Base-by-base conservation (phyloP, 345 rosid species). In the Populus ilicifolia region DNA sequence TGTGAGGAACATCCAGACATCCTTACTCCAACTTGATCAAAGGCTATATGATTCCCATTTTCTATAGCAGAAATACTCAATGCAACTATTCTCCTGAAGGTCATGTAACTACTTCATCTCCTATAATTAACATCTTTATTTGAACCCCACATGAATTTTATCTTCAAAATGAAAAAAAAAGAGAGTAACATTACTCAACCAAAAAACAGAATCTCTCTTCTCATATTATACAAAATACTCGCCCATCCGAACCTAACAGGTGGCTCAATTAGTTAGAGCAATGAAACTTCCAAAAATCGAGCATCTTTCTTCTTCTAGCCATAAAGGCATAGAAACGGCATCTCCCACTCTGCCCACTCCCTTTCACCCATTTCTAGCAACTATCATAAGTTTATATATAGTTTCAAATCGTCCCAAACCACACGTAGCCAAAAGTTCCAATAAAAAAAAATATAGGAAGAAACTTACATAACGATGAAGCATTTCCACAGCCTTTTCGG, bases 401-500 rank as follows among this genome's bases (percentile, higher is more conserved):
- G 63, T 73, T 23, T 27, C 25, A 17, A 12, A n/a, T 23, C 29
- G 29, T 23, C 9, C 64, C 64, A 9, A 23, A 23, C 11, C 64
- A 59, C 29, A 56, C 41, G 56, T 8, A 43, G 33, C 4, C 23
- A 36, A 43, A 46, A 39, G 59, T 33, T 30, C 21, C 61, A 46
- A 69, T 27, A 16, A 16, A n/a, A 43, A 14, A 38, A 21, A 25
- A 25, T 14, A 59, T 30, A 6, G 18, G 74, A 78, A 23, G 12
- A 21, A 85, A 83, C 98, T 89, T 84, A 93, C 98, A 84, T 87
- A 90, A 70, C 92, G 88, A 79, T 89, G 79, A 62, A 92, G 81
- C 83, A 83, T 81, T 27, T 92, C 96, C 2, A 87, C 91, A 69
- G 96, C 99, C 79, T 77, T 87, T 70, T 95, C 99, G 41, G 96